Percentiles rank a stretch among this genome's conserved stretches.
Evolutionary conservation across 2,329 filamentous ascomycete species (phyloP).

Genomic region (Botrytis squamosa): DNA sequence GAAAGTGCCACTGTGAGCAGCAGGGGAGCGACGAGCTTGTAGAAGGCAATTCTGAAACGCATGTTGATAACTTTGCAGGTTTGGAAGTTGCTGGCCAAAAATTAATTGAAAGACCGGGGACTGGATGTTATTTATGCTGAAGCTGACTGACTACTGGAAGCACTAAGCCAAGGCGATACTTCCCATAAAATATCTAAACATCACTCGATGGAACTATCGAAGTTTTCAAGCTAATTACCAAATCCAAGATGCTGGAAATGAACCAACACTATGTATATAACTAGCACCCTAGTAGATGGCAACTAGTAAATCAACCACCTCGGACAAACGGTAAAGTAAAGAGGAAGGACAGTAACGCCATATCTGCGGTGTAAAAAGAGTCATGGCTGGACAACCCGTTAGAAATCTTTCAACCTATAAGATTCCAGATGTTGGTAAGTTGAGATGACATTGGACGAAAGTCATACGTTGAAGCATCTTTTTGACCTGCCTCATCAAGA

Average conservation of each 20-base stretch:
- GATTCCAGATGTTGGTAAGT: neutral
- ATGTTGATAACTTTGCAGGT: too few relatives aligned
- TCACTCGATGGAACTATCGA: neutral
- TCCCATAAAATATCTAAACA: neutral
- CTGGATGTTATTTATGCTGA: too few relatives aligned
- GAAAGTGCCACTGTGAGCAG: too few relatives aligned
- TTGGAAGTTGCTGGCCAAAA: too few relatives aligned
- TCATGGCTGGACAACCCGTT: neutral
- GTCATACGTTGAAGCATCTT: neutral
- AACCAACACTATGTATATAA: neutral
- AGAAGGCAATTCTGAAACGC: too few relatives aligned
- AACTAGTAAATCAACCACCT: neutral
- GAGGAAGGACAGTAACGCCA: neutral
- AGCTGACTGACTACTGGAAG: too few relatives aligned
- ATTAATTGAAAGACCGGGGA: too few relatives aligned
- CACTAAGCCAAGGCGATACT: neutral
- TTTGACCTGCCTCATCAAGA: slow-evolving; percentile 14
- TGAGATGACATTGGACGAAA: neutral
- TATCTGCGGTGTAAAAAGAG: neutral
- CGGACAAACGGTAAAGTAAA: neutral
- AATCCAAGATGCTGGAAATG: neutral
- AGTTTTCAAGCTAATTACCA: neutral
- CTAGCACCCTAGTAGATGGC: neutral
- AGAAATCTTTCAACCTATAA: neutral
- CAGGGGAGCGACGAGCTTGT: too few relatives aligned